These are phyloP conservation scores for Chytriomyces sp. DNA, from an alignment of 192 early-diverging fungal genomes.

Conservation along the genomic window DNA sequence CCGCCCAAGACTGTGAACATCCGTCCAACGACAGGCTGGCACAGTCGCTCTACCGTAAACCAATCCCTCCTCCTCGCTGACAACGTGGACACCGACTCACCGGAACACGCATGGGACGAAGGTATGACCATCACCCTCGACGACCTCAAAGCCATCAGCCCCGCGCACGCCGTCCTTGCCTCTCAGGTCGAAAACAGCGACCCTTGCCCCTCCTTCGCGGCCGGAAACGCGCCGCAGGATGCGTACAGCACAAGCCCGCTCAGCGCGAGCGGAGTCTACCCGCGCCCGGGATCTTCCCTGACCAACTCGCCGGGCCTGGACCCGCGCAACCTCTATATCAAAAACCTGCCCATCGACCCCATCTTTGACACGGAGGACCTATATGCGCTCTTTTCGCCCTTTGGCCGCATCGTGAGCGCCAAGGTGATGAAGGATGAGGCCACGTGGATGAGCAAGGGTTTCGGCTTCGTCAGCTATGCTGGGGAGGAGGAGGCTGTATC, in stretches of 20 bases:
- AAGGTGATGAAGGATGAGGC: slow-evolving; percentile 56
- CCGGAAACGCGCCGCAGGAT: not conserved
- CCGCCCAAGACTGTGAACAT: not conserved
- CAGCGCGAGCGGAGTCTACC: not conserved
- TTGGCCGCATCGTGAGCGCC: slow-evolving; percentile 48
- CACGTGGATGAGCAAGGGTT: slow-evolving; percentile 48
- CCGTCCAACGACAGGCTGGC: slow-evolving; percentile 25
- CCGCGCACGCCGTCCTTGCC: slow-evolving; percentile 22
- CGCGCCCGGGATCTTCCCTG: not conserved
- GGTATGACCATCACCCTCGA: slow-evolving; percentile 26
- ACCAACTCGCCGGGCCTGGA: slow-evolving; percentile 26
- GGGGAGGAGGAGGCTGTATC: slow-evolving; percentile 35
- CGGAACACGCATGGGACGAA: slow-evolving; percentile 23
- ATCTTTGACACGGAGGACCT: slow-evolving; percentile 49
- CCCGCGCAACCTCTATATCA: slow-evolving; percentile 52
- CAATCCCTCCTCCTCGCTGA: slow-evolving; percentile 1
- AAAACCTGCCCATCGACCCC: slow-evolving; percentile 48
- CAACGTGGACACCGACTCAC: not conserved
- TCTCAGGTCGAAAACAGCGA: not conserved
- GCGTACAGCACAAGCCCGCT: slow-evolving; percentile 7
- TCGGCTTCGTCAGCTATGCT: slow-evolving; percentile 53
- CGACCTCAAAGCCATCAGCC: slow-evolving; percentile 19
- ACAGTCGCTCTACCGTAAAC: slow-evolving; percentile 16
- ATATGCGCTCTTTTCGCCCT: slow-evolving; percentile 45
- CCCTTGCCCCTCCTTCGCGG: not conserved